Percentiles rank a stretch among this genome's conserved stretches.
Evolutionary conservation across 768 basidiomycete genomes (phyloP).

Genomic region (Coprinopsis strossmayeri): DNA sequence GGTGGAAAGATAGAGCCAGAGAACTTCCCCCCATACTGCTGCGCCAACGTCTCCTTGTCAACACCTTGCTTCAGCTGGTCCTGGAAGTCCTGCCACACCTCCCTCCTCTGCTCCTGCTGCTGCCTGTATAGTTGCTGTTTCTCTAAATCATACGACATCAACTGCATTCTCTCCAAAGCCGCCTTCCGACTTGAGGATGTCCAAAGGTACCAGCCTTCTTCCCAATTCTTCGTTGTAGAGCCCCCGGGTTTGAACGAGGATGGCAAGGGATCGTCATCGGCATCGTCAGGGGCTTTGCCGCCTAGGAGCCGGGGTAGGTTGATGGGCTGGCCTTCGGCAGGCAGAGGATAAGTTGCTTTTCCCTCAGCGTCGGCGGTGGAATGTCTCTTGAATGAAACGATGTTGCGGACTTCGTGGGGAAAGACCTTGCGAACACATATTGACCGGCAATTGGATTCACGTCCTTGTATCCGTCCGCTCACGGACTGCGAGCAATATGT

Average conservation of each 20-base stretch:
- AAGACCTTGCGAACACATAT: slow-evolving; percentile 62
- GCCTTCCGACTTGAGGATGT: slow-evolving; percentile 46
- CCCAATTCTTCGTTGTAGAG: slow-evolving; percentile 53
- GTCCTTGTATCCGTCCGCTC: slow-evolving; percentile 41
- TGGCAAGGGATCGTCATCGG: slow-evolving; percentile 21
- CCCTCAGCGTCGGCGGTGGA: slow-evolving; percentile 35
- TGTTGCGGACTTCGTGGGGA: slow-evolving; percentile 56
- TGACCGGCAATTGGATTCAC: slow-evolving; percentile 50
- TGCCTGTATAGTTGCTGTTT: slow-evolving; percentile 38
- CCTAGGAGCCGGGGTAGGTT: slow-evolving; percentile 41
- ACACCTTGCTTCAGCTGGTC: slow-evolving; percentile 30
- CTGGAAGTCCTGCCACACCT: slow-evolving; percentile 48
- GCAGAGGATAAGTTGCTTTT: slow-evolving; percentile 53
- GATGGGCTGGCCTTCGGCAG: slow-evolving; percentile 54
- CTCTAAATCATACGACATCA: slow-evolving; percentile 54
- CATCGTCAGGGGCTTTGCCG: slow-evolving; percentile 29
- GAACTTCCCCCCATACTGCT: slow-evolving; percentile 23
- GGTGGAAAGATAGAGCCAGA: slow-evolving; percentile 36
- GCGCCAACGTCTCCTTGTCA: slow-evolving; percentile 10
- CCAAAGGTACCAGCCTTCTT: slow-evolving; percentile 76
- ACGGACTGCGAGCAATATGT: slow-evolving; percentile 57
- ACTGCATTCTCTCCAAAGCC: slow-evolving; percentile 46
- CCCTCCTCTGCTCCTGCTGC: slow-evolving; percentile 31
- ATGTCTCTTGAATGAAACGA: slow-evolving; percentile 39
- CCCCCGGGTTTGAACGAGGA: slow-evolving; percentile 11